Percentiles rank a stretch among this genome's conserved stretches.
phyloP scores from a whole-genome alignment of 495 filamentous ascomycete genomes.

The Paragyromitra xinjiangensis region DNA sequence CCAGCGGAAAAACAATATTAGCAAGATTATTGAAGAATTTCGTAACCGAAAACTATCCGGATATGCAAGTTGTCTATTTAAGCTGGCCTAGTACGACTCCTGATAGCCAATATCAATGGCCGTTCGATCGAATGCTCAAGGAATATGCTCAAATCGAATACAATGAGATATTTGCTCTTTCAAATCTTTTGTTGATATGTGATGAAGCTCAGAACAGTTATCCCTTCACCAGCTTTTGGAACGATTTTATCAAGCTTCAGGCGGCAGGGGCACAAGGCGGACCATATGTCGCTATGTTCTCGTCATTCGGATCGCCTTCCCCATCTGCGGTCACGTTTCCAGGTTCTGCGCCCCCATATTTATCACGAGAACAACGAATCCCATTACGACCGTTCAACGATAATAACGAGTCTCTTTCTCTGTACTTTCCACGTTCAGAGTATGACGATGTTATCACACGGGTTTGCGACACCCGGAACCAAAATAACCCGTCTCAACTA shows the following conservation, averaged over 20 bases:
- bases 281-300: neutral
- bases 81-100: neutral
- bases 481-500: no score
- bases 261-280: neutral
- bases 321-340: neutral
- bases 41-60: neutral
- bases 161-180: neutral
- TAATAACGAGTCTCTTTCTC: neutral
- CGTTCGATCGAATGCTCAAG: no score
- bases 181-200: neutral
- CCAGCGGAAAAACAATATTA: constrained; percentile 5
- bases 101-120: no score
- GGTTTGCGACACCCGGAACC: neutral
- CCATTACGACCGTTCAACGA: no score
- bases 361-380: no score
- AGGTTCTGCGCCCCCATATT: no score
- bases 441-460: neutral
- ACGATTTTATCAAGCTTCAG: constrained; percentile 10
- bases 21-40: neutral
- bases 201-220: constrained; percentile 4
- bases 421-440: neutral
- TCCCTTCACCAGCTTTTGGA: neutral
- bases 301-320: neutral
- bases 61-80: neutral
- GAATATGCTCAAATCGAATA: no score